phyloP scores from a whole-genome alignment of 176 grass and related monocot species.

The Sorghum bicolor region DNA sequence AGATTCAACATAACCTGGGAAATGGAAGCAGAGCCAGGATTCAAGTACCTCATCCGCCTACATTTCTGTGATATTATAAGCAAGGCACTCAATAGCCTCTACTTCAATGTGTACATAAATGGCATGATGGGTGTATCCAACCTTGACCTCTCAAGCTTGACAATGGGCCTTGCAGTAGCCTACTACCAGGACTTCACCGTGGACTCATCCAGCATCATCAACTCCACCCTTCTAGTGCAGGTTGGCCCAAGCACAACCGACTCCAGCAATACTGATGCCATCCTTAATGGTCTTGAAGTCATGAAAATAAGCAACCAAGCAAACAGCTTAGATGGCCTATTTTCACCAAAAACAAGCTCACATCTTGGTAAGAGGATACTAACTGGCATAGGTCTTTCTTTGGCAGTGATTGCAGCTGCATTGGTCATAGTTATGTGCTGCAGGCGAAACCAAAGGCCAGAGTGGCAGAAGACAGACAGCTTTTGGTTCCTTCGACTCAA shows the following conservation, averaged over 20 bases:
- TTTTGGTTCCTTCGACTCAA: conserved; percentile 92
- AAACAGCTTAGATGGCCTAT: conserved; percentile 74
- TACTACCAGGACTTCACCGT: conserved; percentile 75
- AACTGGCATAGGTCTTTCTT: conserved; percentile 55
- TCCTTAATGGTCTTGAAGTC: conserved; percentile 89
- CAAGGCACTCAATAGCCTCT: conserved; percentile 77
- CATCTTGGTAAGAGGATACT: conserved; percentile 41
- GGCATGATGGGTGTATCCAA: conserved; percentile 61
- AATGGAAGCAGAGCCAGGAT: conserved; percentile 66
- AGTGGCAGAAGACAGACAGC: conserved; percentile 74
- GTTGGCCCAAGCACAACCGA: conserved; percentile 52
- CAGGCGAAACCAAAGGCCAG: conserved; percentile 41
- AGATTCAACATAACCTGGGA: conserved; percentile 85
- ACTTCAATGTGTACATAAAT: conserved; percentile 91
- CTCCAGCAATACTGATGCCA: conserved; percentile 55
- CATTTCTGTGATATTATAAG: conserved; percentile 94
- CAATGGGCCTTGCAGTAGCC: conserved; percentile 69
- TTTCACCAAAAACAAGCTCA: conserved; percentile 45
- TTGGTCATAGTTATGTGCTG: conserved; percentile 49
- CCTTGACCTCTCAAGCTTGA: conserved; percentile 75
- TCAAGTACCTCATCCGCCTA: conserved; percentile 71
- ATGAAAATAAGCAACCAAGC: conserved; percentile 94
- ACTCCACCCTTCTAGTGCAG: conserved; percentile 70
- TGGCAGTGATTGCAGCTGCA: conserved; percentile 45
- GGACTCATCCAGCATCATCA: conserved; percentile 74